Conservation (phyloP, 306 rosid genomes). For the Calophaca sinica region DNA sequence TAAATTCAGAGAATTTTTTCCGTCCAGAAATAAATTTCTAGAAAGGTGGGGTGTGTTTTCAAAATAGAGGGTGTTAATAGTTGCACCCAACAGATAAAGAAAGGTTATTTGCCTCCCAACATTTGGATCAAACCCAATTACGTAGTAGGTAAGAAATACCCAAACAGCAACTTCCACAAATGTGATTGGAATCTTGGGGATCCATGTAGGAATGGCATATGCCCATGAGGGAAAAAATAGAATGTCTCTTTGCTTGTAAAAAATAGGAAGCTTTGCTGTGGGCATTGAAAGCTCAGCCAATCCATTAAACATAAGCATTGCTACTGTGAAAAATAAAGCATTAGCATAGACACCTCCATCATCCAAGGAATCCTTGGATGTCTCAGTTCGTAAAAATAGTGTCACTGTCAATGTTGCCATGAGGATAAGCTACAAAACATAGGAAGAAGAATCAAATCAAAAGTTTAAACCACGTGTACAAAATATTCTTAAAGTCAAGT, state of each 20-base stretch:
- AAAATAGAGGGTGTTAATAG: too few relatives aligned
- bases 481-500: background rate
- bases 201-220: slow-evolving; percentile 61
- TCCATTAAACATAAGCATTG: slow-evolving; percentile 42
- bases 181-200: slow-evolving; percentile 58
- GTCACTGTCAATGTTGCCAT: slow-evolving; percentile 63
- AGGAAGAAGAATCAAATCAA: background rate
- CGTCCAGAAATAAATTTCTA: background rate
- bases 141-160: slow-evolving; percentile 62
- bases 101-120: slow-evolving; percentile 44
- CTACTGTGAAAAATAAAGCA: slow-evolving; percentile 14
- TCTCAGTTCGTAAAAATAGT: slow-evolving; percentile 67
- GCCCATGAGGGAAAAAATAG: slow-evolving; percentile 66
- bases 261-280: slow-evolving; percentile 61
- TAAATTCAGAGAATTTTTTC: too few relatives aligned
- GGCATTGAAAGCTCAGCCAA: slow-evolving; percentile 59
- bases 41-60: too few relatives aligned
- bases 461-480: background rate
- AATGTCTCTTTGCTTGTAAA: slow-evolving; percentile 67
- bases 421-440: slow-evolving; percentile 50
- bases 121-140: slow-evolving; percentile 61
- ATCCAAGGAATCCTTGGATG: slow-evolving; percentile 45
- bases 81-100: too few relatives aligned
- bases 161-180: slow-evolving; percentile 55
- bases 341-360: slow-evolving; percentile 58